Base-by-base conservation (phyloP, 306 rosid species). In the Quercus dentata region DNA sequence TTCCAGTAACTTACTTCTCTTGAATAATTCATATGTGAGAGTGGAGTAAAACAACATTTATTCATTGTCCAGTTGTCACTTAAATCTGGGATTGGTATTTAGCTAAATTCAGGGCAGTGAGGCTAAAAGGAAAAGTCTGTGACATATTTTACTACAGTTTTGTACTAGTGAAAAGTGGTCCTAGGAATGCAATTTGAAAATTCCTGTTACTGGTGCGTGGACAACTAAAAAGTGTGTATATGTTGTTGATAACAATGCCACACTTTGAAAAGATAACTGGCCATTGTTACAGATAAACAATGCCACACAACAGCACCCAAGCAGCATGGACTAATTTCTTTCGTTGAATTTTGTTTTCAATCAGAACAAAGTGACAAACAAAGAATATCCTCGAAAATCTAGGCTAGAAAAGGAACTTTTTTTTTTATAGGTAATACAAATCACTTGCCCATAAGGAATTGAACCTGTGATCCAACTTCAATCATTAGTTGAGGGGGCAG, bases 1-100 rank as follows among this genome's bases (percentile, higher is more conserved):
- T 69, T 81, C 71, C 31, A 74, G 75, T 9, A 62, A 69, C 55
- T 74, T 65, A 69, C 82, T 76, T 79, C 74, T 62, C 78, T 49
- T 69, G 59, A 74, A 69, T 20, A 67, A 71, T 11, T 56, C 81
- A 72, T 51, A 35, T 30, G 49, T 65, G 10, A 23, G 17, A 28
- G 21, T 2, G 17, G 17, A 33, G 8, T 67, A 64, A 3, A 2
- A 14, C 14, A 59, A 6, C 31, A 8, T 23, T 27, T 23, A 27
- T 63, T 15, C 69, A 28, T 59, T 2, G 9, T 17, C 69, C 35
- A 28, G 15, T 59, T 63, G n/a, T 35, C 51, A 10, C 72, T 31
- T 19, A 65, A 33, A 21, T 21, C 19, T 33, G 51, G 25, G 5
- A 67, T 18, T 67, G 51, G n/a, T 33, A 33, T 18, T 14, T 0